phyloP scores from a whole-genome alignment of 495 filamentous ascomycete species.

The Aspergillus saccharolyticus region DNA sequence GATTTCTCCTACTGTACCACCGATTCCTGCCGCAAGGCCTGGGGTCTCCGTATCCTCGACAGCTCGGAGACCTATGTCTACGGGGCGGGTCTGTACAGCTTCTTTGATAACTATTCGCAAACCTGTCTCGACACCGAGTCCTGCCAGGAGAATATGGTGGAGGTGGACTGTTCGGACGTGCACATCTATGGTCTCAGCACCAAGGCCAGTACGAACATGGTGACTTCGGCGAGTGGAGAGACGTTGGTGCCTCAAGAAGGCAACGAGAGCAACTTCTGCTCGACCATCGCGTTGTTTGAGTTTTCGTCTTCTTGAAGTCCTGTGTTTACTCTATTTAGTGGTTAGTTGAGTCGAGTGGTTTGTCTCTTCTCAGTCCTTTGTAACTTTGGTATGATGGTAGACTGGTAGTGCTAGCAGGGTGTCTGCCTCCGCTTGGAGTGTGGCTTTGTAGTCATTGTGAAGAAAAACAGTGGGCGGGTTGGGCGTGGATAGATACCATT shows the following conservation, averaged over 20 bases:
- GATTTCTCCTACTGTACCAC: slow-evolving; percentile 61
- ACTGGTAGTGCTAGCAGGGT: background rate
- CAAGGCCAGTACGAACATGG: slow-evolving; percentile 82
- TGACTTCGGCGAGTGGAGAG: slow-evolving; percentile 50
- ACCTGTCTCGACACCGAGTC: slow-evolving; percentile 65
- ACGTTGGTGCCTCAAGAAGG: slow-evolving; percentile 55
- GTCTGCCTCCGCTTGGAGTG: background rate
- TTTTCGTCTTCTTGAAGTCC: slow-evolving; percentile 9
- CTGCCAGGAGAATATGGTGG: slow-evolving; percentile 87
- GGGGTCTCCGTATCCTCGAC: slow-evolving; percentile 74
- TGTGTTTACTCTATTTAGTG: background rate
- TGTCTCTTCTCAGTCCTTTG: background rate
- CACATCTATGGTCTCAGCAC: slow-evolving; percentile 79
- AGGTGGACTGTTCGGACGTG: slow-evolving; percentile 67
- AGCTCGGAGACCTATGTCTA: slow-evolving; percentile 66
- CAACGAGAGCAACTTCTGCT: slow-evolving; percentile 70
- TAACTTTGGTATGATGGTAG: background rate
- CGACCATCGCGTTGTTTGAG: slow-evolving; percentile 64
- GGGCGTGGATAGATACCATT: background rate
- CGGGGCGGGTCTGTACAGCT: slow-evolving; percentile 77
- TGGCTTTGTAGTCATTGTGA: background rate
- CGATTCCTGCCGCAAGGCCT: slow-evolving; percentile 68
- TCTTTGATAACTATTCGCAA: slow-evolving; percentile 85
- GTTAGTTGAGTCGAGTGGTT: background rate
- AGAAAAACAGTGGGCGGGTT: background rate